Evolutionary conservation across 2,329 filamentous ascomycete species (phyloP), one percentile per base, ranked within the genome.

Genomic region (Aureobasidium sp.): DNA sequence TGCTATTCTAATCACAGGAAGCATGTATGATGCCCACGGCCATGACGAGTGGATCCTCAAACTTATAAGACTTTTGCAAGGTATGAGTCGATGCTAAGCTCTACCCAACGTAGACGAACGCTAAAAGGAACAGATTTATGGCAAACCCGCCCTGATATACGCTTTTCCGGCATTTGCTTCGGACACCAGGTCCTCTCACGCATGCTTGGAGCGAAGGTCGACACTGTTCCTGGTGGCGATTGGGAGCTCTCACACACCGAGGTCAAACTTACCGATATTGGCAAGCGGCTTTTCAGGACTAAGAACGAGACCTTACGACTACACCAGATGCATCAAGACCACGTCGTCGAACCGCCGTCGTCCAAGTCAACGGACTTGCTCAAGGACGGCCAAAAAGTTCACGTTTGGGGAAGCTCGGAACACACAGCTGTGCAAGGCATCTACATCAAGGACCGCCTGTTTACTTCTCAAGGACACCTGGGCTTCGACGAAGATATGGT

Each of bases 251-350:
- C 76, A 0, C 77, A 80, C 63, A 77, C 76, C 0, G 63, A 71
- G 1, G 76, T 80, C 64, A 62, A 68, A 2, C 72, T 80, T 1
- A 77, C 72, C 0, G 61, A 71, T 1, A 65, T 76, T 2, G 78
- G 78, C 1, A 70, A 75, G 62, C 66, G 72, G 5, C 71, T 80
- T 1, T 80, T 80, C 68, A 67, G 70, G 15, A 70, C 71, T 3
- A 64, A 71, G 0, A 68, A 73, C 22, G 64, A 70, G 8, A 67
- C 68, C 6, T 70, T 80, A 14, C 68, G 74, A 41, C 68, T 79
- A 14, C 78, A 79, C 63, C 76, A 79, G 64, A 79, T 80, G 78
- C 78, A 80, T 58, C 73, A 78, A 59, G 78, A 80, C 63, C 73
- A 77, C 62, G 77, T 79, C 6, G 69, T 73, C 0, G 66, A 69